Base-by-base conservation (phyloP, 768 basidiomycete species). In the Leccinum subgranulosum region DNA sequence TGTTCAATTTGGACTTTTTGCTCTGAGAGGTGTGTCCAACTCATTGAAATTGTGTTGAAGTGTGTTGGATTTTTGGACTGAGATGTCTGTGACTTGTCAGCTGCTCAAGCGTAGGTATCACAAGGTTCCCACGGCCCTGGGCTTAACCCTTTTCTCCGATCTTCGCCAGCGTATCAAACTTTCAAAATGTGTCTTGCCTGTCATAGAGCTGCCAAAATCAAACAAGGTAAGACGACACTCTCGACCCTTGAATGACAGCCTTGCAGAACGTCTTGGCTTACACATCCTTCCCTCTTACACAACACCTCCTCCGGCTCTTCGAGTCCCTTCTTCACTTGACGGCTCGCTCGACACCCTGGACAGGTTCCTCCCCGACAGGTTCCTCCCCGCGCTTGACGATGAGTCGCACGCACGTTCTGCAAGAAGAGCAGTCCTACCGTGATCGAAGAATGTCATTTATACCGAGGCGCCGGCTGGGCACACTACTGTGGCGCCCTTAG, bases 211-310 rank as follows among this genome's bases (percentile, higher is more conserved):
- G n/a, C n/a, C n/a, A n/a, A n/a, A n/a, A n/a, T n/a, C n/a, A n/a
- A n/a, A n/a, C n/a, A n/a, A n/a, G n/a, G n/a, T n/a, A n/a, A n/a
- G n/a, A 76, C 83, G 3, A 68, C 81, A 39, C 86, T 98, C 53
- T 84, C 90, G 51, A 89, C 92, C 1, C 92, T n/a, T n/a, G n/a
- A 95, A 56, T 83, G 90, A 0, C 86, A 92, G 87, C 91, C 46
- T 94, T 92, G 55, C 79, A 97, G 60, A 94, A 90, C 11, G 88
- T 89, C 43, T 81, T 98, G 14, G 95, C 94, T 54, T 88, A 92
- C 58, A 87, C 92, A 3, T 94, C 94, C 25, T 60, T 87, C 90
- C 19, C 80, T 10, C 11, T 10, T 95, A 11, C 92, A 95, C 69
- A 73, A 81, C 49, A 88, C 89, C n/a, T 91, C 92, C 4, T 83